These are phyloP conservation scores for Phyllosticta citrichinensis DNA, from an alignment of 2,329 filamentous ascomycete species.

Conservation along the genomic window DNA sequence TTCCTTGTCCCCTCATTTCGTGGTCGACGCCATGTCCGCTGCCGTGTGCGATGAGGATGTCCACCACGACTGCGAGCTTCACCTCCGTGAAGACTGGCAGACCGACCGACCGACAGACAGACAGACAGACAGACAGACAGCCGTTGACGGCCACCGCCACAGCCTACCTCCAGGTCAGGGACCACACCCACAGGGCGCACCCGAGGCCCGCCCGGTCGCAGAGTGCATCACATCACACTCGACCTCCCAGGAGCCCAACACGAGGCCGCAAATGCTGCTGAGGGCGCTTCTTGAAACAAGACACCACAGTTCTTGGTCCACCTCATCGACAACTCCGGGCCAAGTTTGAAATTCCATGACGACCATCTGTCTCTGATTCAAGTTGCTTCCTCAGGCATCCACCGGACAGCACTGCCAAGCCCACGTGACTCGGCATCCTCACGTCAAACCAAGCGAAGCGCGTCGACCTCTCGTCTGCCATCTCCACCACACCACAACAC, in stretches of 20 bases:
- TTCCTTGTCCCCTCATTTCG: too few relatives aligned
- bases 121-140: too few relatives aligned
- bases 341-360: too few relatives aligned
- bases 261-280: background rate
- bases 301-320: background rate
- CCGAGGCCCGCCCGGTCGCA: background rate
- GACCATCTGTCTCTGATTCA: background rate
- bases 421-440: slow-evolving; percentile 2
- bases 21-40: too few relatives aligned
- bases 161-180: too few relatives aligned
- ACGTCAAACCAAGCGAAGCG: background rate
- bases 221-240: background rate
- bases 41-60: too few relatives aligned
- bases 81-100: too few relatives aligned
- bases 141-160: too few relatives aligned
- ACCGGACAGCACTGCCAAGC: background rate
- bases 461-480: background rate
- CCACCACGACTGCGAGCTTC: too few relatives aligned
- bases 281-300: background rate
- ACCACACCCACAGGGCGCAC: background rate
- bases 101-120: too few relatives aligned
- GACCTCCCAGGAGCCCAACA: background rate
- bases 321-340: too few relatives aligned
- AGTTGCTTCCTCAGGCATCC: background rate
- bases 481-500: background rate